Percentiles rank a stretch among this genome's conserved stretches.
Conservation (phyloP, 2,329 filamentous ascomycete genomes). For the Lasiodiplodia sp. region DNA sequence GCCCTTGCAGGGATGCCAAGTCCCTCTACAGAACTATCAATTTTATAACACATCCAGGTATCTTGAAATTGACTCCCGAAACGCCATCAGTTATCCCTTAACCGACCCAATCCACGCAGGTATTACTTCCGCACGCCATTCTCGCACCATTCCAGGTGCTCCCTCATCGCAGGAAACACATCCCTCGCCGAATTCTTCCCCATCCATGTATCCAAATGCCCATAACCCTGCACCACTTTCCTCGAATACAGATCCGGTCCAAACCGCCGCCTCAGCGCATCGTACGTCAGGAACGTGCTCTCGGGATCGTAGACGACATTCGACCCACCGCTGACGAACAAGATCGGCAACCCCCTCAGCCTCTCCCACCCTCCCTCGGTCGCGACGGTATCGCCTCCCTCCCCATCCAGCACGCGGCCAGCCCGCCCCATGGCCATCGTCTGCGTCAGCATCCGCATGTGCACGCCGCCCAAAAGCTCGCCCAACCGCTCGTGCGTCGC, state of each 20-base stretch:
- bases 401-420: slow-evolving; percentile 14
- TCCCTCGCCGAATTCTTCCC: slow-evolving; percentile 11
- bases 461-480: slow-evolving; percentile 68
- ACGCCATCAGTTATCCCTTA: no score
- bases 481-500: slow-evolving; percentile 69
- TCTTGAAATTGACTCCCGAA: no score
- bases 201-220: slow-evolving; percentile 28
- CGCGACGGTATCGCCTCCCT: slow-evolving; percentile 27
- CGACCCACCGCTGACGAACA: slow-evolving; percentile 33
- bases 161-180: slow-evolving; percentile 9
- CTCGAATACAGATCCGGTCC: slow-evolving; percentile 59
- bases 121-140: no score
- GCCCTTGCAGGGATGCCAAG: no score
- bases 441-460: slow-evolving; percentile 64
- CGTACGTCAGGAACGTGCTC: slow-evolving; percentile 62
- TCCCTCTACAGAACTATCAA: no score
- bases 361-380: slow-evolving; percentile 31
- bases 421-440: slow-evolving; percentile 62
- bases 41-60: no score
- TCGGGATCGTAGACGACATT: slow-evolving; percentile 64
- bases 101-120: no score
- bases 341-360: slow-evolving; percentile 32
- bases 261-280: slow-evolving; percentile 61
- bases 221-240: slow-evolving; percentile 55
- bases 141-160: neutral